A percentile compares a stretch with the other conserved stretches of the same genome.
phyloP scores from a whole-genome alignment of 345 rosid genomes.

The Syzygium oleosum region DNA sequence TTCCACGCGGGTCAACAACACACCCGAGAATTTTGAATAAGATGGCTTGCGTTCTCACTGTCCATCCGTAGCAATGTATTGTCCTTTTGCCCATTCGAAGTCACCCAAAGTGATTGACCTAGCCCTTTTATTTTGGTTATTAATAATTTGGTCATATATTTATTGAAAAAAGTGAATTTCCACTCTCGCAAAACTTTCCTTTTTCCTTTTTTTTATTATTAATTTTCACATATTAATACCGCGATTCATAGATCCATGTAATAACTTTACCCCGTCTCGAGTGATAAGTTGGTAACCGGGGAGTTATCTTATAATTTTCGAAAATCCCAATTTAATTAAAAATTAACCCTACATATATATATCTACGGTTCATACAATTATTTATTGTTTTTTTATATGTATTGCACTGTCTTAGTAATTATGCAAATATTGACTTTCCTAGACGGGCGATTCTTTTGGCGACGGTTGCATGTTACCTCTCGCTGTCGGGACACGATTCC shows the following conservation, averaged over 20 bases:
- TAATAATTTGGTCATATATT: background rate
- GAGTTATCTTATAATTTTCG: too few species aligned
- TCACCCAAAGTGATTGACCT: background rate
- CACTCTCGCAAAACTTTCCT: background rate
- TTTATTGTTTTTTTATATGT: background rate
- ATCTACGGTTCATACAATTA: background rate
- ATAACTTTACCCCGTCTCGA: background rate
- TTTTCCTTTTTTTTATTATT: background rate
- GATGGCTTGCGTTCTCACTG: background rate
- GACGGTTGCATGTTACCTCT: background rate
- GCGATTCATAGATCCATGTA: rapidly evolving
- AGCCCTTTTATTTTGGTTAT: background rate
- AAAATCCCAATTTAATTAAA: too few species aligned
- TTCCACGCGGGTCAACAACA: background rate
- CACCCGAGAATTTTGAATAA: background rate
- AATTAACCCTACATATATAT: background rate
- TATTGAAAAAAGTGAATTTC: background rate
- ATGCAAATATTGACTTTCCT: background rate
- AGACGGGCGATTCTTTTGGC: background rate
- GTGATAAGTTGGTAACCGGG: too few species aligned
- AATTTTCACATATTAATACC: background rate
- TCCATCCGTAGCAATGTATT: background rate
- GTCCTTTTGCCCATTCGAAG: too few species aligned
- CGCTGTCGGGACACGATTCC: background rate
- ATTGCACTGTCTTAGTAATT: background rate